Percentiles rank a stretch among this genome's conserved stretches.
These are phyloP conservation scores for Helotiales sp. DNA, from an alignment of 2,329 filamentous ascomycete genomes.

Conservation along the genomic window DNA sequence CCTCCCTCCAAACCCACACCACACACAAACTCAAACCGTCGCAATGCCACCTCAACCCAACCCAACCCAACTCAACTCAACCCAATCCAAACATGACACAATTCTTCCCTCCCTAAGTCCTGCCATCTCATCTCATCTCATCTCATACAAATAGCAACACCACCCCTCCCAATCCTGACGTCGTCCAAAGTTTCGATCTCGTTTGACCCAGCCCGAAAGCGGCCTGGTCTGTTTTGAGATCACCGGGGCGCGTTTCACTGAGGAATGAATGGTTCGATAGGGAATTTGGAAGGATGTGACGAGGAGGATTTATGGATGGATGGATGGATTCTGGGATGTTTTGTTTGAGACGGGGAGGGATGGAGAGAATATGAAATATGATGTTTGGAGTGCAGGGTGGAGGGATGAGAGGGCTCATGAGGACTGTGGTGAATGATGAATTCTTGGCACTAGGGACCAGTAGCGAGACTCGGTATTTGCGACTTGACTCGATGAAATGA, in stretches of 20 bases:
- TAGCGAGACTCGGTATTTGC: too few species aligned
- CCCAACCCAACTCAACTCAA: neutral
- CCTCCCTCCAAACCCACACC: neutral
- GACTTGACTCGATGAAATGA: too few species aligned
- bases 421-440: too few species aligned
- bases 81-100: too few species aligned
- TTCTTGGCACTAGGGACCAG: too few species aligned
- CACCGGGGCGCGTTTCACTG: neutral
- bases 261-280: neutral
- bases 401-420: neutral
- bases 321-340: neutral
- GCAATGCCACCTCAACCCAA: neutral
- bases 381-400: neutral
- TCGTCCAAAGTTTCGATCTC: conserved; percentile 10
- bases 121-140: neutral
- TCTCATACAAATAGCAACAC: neutral
- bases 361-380: neutral
- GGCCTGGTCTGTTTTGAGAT: conserved; percentile 8
- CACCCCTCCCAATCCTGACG: neutral
- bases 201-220: conserved; percentile 1
- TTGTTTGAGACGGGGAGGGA: neutral
- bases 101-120: neutral
- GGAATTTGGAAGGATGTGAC: neutral
- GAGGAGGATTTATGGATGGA: neutral
- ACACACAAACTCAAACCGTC: too few species aligned